Conservation (phyloP, 2,329 filamentous ascomycete genomes). For the Periconia digitata region DNA sequence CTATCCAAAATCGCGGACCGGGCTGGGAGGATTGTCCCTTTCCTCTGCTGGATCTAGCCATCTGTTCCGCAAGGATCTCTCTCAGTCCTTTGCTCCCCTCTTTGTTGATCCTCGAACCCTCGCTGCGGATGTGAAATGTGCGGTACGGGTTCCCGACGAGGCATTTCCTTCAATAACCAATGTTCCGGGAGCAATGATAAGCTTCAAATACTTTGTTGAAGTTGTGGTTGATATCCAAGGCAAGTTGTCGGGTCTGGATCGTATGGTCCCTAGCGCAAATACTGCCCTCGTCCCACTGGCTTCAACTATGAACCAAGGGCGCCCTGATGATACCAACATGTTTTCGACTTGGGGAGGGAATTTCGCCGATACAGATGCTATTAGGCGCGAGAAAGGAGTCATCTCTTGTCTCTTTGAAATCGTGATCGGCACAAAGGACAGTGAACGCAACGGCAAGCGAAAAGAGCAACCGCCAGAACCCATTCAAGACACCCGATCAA, state of each 20-base stretch:
- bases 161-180: slow-evolving; percentile 88
- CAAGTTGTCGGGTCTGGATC: slow-evolving; percentile 75
- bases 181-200: slow-evolving; percentile 91
- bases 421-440: slow-evolving; percentile 83
- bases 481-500: slow-evolving; percentile 11
- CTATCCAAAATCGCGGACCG: slow-evolving; percentile 84
- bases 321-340: slow-evolving; percentile 44
- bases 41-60: slow-evolving; percentile 85
- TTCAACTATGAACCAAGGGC: slow-evolving; percentile 45
- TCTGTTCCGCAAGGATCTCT: slow-evolving; percentile 92
- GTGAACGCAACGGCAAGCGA: slow-evolving; percentile 55
- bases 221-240: slow-evolving; percentile 91
- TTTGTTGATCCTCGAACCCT: slow-evolving; percentile 82
- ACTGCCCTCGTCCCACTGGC: slow-evolving; percentile 54
- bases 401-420: slow-evolving; percentile 84
- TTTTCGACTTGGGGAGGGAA: slow-evolving; percentile 62
- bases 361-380: slow-evolving; percentile 83
- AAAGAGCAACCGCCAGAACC: slow-evolving; percentile 32
- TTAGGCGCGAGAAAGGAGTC: slow-evolving; percentile 89
- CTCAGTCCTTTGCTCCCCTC: slow-evolving; percentile 83
- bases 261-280: slow-evolving; percentile 55
- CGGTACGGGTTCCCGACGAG: slow-evolving; percentile 84
- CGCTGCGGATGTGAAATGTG: slow-evolving; percentile 76
- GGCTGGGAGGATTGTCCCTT: slow-evolving; percentile 81
- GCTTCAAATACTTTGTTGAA: slow-evolving; percentile 91